A percentile compares a stretch with the other conserved stretches of the same genome.
These are phyloP conservation scores for Candolleomyces efflorescens DNA, from an alignment of 768 basidiomycete species.

Conservation along the genomic window DNA sequence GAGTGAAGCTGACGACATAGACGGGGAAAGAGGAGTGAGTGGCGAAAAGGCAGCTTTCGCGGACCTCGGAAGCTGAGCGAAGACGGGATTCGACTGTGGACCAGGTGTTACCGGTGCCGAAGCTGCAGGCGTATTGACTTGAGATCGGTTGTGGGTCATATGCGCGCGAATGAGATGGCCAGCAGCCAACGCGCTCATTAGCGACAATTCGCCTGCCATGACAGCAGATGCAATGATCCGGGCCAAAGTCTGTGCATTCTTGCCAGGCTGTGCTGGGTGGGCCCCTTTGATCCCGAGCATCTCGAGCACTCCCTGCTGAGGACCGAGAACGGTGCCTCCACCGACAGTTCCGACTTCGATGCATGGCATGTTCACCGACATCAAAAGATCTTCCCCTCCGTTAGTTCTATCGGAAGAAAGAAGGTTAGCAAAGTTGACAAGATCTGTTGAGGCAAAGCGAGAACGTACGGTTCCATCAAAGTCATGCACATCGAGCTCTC, in stretches of 20 bases:
- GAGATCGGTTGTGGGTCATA: constrained; percentile 86
- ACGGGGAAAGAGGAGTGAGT: not conserved
- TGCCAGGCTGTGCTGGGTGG: constrained; percentile 80
- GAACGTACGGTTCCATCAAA: constrained; percentile 92
- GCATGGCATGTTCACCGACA: constrained; percentile 95
- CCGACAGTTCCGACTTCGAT: constrained; percentile 99
- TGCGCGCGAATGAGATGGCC: constrained; percentile 94
- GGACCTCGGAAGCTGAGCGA: not conserved
- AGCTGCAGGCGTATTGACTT: constrained; percentile 69
- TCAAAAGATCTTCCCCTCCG: constrained; percentile 82
- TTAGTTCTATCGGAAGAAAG: constrained; percentile 58
- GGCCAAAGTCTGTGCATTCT: constrained; percentile 86
- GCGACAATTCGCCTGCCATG: constrained; percentile 95
- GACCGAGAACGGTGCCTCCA: constrained; percentile 89
- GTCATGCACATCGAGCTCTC: constrained; percentile 99
- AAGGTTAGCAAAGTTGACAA: not conserved
- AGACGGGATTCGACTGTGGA: not conserved
- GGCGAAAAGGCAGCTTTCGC: not conserved
- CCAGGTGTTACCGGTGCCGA: constrained; percentile 63
- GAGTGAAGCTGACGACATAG: not conserved
- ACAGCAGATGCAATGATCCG: constrained; percentile 88
- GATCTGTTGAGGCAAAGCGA: constrained; percentile 4
- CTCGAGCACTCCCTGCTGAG: constrained; percentile 86
- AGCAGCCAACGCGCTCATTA: constrained; percentile 89
- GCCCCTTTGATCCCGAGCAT: constrained; percentile 93